phyloP scores from a whole-genome alignment of 495 filamentous ascomycete genomes.

The Trichocladium uniseriatum region DNA sequence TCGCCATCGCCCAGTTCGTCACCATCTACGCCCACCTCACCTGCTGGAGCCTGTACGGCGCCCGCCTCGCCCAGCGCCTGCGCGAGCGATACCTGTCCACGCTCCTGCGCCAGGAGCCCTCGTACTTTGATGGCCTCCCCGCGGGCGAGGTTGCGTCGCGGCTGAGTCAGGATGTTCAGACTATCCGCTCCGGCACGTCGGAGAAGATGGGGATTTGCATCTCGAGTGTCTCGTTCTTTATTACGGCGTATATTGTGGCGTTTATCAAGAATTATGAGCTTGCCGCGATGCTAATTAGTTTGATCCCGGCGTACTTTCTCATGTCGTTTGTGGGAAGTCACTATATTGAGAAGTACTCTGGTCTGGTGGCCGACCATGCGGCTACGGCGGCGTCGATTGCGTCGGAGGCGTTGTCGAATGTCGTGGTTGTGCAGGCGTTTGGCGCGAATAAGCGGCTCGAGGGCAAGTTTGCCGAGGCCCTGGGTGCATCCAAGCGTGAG shows the following conservation, averaged over 20 bases:
- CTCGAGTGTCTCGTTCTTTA: slow-evolving; percentile 49
- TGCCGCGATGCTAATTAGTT: slow-evolving; percentile 46
- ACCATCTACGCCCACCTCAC: slow-evolving; percentile 46
- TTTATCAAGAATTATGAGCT: slow-evolving; percentile 49
- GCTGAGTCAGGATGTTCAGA: slow-evolving; percentile 50
- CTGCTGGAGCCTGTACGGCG: slow-evolving; percentile 54
- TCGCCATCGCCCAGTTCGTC: slow-evolving; percentile 53
- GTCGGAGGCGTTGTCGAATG: slow-evolving; percentile 36
- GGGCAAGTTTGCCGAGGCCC: slow-evolving; percentile 41
- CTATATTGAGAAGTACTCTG: slow-evolving; percentile 51
- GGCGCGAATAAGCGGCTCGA: slow-evolving; percentile 39
- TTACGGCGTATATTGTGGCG: slow-evolving; percentile 54
- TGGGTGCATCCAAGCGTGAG: slow-evolving; percentile 38
- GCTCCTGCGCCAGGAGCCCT: slow-evolving; percentile 51
- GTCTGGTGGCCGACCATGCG: slow-evolving; percentile 40
- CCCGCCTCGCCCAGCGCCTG: slow-evolving; percentile 52
- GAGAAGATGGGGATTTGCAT: slow-evolving; percentile 60
- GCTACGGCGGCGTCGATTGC: slow-evolving; percentile 35
- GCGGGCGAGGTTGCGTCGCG: slow-evolving; percentile 54
- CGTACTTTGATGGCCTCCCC: slow-evolving; percentile 50
- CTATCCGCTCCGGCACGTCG: slow-evolving; percentile 52
- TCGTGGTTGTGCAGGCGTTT: slow-evolving; percentile 44
- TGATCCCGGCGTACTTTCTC: slow-evolving; percentile 56
- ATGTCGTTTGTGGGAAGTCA: slow-evolving; percentile 55
- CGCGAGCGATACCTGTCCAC: slow-evolving; percentile 49